Conservation (phyloP, 2,329 filamentous ascomycete genomes). For the Alternaria sp. region DNA sequence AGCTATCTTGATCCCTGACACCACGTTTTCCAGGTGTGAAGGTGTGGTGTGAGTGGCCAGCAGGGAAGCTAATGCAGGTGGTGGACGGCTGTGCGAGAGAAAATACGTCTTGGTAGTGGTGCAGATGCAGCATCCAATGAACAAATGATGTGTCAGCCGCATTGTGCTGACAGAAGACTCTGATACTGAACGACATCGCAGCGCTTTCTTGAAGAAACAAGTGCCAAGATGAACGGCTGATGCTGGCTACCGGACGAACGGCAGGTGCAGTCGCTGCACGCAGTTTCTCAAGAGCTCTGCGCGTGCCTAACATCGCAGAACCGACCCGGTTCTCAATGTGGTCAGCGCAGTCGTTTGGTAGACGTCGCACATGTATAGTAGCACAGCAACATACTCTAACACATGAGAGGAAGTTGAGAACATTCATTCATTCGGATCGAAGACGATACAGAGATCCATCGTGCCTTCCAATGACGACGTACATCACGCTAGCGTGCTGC, state of each 20-base stretch:
- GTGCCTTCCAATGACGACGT: background rate
- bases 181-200: background rate
- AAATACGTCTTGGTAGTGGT: background rate
- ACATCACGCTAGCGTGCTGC: background rate
- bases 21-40: background rate
- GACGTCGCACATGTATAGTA: background rate
- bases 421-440: background rate
- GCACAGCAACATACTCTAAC: background rate
- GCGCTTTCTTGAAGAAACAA: background rate
- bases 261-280: background rate
- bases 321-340: background rate
- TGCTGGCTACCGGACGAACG: background rate
- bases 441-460: background rate
- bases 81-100: conserved; percentile 1
- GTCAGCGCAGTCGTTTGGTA: background rate
- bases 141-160: conserved; percentile 6
- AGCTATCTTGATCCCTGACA: conserved; percentile 3
- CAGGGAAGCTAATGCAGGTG: background rate
- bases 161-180: conserved; percentile 3
- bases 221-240: background rate
- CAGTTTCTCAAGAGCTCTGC: background rate
- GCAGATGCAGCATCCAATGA: conserved; percentile 8
- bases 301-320: background rate
- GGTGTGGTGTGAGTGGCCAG: background rate
- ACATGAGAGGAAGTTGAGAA: background rate